Evolutionary conservation across 2,329 filamentous ascomycete genomes (phyloP), one percentile per base, ranked within the genome.

Genomic region (Graphilbum sp.): DNA sequence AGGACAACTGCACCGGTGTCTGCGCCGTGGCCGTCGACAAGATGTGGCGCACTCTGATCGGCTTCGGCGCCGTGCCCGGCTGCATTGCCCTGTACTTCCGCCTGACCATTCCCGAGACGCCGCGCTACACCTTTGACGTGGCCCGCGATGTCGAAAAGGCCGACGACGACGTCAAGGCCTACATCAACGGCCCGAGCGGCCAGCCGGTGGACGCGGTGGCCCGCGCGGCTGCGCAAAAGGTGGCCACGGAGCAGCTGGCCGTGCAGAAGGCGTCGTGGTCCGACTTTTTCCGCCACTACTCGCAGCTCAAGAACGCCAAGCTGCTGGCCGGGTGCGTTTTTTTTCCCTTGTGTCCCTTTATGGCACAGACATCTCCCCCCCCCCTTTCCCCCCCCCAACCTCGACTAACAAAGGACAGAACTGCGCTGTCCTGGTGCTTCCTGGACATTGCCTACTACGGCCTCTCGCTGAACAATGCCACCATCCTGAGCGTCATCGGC

Each of bases 41-140:
- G 66, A 87, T 87, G 79, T 90, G 83, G 83, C 72, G 83, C 47
- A 67, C 75, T 13, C 67, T 90, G 35, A 82, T 90, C 51, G 83
- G 82, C 12, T 81, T 87, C 50, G 83, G 83, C 47, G 81, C 79
- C 33, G 72, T 90, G 9, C 83, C 83, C 2, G 83, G 79, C 32
- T 82, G 75, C 53, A 75, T 87, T 45, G 83, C 84, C 17, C 71
- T 92, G 16, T 90, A 90, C 64, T 90, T 77, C 60, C 59, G 60
- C 34, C 47, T 90, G 4, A 90, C 83, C 37, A 88, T 92, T 46
- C 84, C 84, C 19, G 84, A 92, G 60, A 88, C 83, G 25, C 83
- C 84, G 37, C 79, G 84, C 21, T 92, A 90, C 61, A 90, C 84
- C 21, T 88, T 90, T 49, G 83, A 90, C 52, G 72, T 90, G 18